Conservation (phyloP, 441 rosid genomes). For the Arabidopsis lyrata region DNA sequence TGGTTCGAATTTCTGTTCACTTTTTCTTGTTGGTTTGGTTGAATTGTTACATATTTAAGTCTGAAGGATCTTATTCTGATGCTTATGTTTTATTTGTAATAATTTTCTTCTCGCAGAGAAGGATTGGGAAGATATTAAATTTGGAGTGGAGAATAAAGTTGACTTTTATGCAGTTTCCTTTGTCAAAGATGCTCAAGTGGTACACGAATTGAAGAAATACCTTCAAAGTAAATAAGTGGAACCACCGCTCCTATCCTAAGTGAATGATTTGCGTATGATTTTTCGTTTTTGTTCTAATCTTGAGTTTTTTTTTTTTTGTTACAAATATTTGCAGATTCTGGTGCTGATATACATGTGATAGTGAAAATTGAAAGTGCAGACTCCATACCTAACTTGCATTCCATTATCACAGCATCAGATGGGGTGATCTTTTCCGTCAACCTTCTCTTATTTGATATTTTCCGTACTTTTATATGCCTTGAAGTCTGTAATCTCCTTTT, state of each 20-base stretch:
- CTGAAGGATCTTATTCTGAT: slow-evolving; percentile 19
- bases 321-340: slow-evolving; percentile 61
- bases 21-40: background rate
- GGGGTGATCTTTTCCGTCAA: slow-evolving; percentile 66
- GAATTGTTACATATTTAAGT: background rate
- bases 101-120: slow-evolving; percentile 63
- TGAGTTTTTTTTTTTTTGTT: slow-evolving; percentile 34
- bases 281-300: slow-evolving; percentile 17
- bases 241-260: background rate
- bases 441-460: slow-evolving; percentile 21
- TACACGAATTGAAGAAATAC: slow-evolving; percentile 95
- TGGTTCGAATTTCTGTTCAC: slow-evolving; percentile 53
- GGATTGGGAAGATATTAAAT: slow-evolving; percentile 99
- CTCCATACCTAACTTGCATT: slow-evolving; percentile 92
- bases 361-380: slow-evolving; percentile 99
- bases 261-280: slow-evolving; percentile 15
- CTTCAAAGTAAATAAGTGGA: slow-evolving; percentile 58
- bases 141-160: slow-evolving; percentile 93
- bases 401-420: slow-evolving; percentile 97
- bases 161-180: slow-evolving; percentile 97
- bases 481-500: background rate
- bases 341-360: slow-evolving; percentile 89
- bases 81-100: slow-evolving; percentile 26
- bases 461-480: background rate
- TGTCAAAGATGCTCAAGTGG: slow-evolving; percentile 98